Conservation (phyloP, 1,284 basidiomycete species). For the Sanghuangporus sanghuang region DNA sequence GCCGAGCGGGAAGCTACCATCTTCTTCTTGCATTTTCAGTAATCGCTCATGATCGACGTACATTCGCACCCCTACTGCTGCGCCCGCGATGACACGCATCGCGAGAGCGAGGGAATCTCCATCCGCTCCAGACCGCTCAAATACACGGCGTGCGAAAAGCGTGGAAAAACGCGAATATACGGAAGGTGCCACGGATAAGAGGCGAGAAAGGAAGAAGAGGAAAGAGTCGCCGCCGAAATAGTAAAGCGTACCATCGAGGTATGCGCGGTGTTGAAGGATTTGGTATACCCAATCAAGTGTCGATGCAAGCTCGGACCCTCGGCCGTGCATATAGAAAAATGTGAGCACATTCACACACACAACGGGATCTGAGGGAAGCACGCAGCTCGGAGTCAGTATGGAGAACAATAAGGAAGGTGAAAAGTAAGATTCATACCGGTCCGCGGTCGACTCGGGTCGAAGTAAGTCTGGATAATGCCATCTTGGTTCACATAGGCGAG, state of each 20-base stretch:
- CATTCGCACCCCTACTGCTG: slow-evolving; percentile 12
- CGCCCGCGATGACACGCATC: slow-evolving; percentile 20
- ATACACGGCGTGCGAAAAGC: slow-evolving; percentile 11
- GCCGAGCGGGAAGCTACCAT: slow-evolving; percentile 19
- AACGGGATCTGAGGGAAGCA: slow-evolving; percentile 15
- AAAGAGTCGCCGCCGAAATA: slow-evolving; percentile 19
- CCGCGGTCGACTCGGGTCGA: slow-evolving; percentile 45
- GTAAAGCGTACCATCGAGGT: slow-evolving; percentile 20
- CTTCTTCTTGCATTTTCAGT: slow-evolving; percentile 17
- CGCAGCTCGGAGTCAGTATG: background rate
- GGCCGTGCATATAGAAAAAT: slow-evolving; percentile 19
- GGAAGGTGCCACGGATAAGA: slow-evolving; percentile 10
- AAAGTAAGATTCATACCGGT: slow-evolving; percentile 26
- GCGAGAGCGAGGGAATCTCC: slow-evolving; percentile 18
- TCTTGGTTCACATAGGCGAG: slow-evolving; percentile 43
- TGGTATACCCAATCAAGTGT: slow-evolving; percentile 20
- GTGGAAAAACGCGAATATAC: slow-evolving; percentile 3
- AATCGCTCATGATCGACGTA: slow-evolving; percentile 16
- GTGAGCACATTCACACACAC: slow-evolving; percentile 21
- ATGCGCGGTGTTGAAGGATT: slow-evolving; percentile 17
- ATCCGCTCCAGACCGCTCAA: slow-evolving; percentile 16
- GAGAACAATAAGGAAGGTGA: background rate
- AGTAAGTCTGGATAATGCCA: slow-evolving; percentile 50
- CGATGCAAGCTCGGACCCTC: slow-evolving; percentile 15
- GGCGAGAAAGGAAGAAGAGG: slow-evolving; percentile 20